Evolutionary conservation across 2,329 filamentous ascomycete genomes (phyloP).

Genomic region (Trichothecium sympodiale): DNA sequence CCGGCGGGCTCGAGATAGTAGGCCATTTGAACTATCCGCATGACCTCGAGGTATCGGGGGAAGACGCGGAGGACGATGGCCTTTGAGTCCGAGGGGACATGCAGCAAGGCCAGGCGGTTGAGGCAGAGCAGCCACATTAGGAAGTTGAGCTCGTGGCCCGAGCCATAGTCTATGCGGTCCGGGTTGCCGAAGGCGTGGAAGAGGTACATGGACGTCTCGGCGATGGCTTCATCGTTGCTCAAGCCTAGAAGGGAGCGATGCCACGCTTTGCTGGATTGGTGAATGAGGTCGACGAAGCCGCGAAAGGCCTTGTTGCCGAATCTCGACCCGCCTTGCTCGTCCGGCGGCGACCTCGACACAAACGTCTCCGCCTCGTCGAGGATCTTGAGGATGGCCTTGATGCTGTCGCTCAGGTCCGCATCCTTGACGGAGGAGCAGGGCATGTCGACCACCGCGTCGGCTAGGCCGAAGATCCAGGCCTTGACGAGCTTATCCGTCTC

Average conservation of each 20-base stretch:
- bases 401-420: conserved; percentile 45
- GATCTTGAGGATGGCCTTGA: conserved; percentile 56
- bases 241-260: conserved; percentile 47
- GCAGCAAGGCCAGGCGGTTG: conserved; percentile 61
- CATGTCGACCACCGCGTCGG: conserved; percentile 66
- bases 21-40: conserved; percentile 78
- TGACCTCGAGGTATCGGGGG: conserved; percentile 68
- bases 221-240: conserved; percentile 37
- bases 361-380: conserved; percentile 59
- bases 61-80: conserved; percentile 70
- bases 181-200: conserved; percentile 77
- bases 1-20: conserved; percentile 97
- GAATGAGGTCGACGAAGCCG: conserved; percentile 61
- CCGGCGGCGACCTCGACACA: conserved; percentile 59
- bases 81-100: conserved; percentile 50
- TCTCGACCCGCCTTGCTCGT: conserved; percentile 77
- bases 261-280: conserved; percentile 47
- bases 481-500: conserved; percentile 65
- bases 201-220: conserved; percentile 72
- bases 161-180: conserved; percentile 87
- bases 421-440: conserved; percentile 50
- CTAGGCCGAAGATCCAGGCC: conserved; percentile 77
- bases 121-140: conserved; percentile 93
- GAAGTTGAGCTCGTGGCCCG: conserved; percentile 95
- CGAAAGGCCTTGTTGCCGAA: conserved; percentile 94